phyloP scores from a whole-genome alignment of 1,139 yeast species.

The Saccharomyces hybrid region DNA sequence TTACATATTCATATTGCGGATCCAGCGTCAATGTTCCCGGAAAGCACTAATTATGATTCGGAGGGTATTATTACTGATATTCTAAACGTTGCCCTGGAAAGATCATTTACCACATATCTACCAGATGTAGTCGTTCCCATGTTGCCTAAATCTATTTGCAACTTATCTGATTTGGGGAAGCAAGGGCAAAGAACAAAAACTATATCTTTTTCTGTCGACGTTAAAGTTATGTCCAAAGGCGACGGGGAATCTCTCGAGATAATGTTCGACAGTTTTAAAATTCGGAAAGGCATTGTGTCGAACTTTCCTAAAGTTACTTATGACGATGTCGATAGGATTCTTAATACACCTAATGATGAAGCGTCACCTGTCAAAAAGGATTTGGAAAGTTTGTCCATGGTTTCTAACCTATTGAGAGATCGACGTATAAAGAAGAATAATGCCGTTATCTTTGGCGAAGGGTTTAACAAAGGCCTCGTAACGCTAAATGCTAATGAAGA shows the following conservation, averaged over 20 bases:
- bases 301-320: constrained; percentile 46
- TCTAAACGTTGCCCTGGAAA: constrained; percentile 52
- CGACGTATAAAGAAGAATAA: constrained; percentile 30
- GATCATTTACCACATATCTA: constrained; percentile 65
- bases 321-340: constrained; percentile 39
- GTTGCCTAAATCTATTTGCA: constrained; percentile 57
- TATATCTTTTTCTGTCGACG: constrained; percentile 39
- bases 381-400: constrained; percentile 31
- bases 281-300: constrained; percentile 37
- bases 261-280: constrained; percentile 27
- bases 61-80: constrained; percentile 39
- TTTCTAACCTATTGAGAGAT: constrained; percentile 33
- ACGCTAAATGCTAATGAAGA: constrained; percentile 9
- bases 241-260: constrained; percentile 21
- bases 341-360: constrained; percentile 19
- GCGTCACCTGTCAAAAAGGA: constrained; percentile 23
- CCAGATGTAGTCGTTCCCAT: constrained; percentile 62
- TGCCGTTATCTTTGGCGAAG: constrained; percentile 35
- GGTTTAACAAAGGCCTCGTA: constrained; percentile 25
- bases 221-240: constrained; percentile 27
- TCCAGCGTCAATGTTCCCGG: constrained; percentile 56
- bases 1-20: constrained; percentile 80
- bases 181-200: constrained; percentile 41
- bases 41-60: constrained; percentile 4
- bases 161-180: constrained; percentile 52